Conservation (phyloP, 169 alveolate genomes). For the Theileria equi region DNA sequence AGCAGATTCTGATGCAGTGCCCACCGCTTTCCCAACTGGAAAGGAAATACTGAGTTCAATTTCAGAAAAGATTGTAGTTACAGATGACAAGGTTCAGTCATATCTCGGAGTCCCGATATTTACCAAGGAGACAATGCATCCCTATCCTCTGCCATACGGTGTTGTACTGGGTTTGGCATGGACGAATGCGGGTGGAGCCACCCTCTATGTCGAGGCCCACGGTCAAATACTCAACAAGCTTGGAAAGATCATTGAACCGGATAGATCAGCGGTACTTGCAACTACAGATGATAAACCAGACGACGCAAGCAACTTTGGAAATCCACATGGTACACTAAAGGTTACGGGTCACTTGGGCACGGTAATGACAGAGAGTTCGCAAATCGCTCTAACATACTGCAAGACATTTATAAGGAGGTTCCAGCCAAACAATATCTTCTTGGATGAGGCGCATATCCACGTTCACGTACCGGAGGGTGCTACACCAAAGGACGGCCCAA, state of each 20-base stretch:
- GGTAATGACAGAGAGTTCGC: conserved; percentile 90
- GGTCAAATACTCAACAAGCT: conserved; percentile 60
- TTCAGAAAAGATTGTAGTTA: conserved; percentile 3
- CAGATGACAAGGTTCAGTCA: conserved; percentile 23
- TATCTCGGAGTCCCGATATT: conserved; percentile 62
- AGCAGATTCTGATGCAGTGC: background rate
- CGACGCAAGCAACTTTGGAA: conserved; percentile 9
- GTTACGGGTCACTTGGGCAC: conserved; percentile 91
- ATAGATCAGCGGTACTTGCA: conserved; percentile 13
- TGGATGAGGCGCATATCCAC: conserved; percentile 82
- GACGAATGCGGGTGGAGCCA: conserved; percentile 91
- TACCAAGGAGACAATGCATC: conserved; percentile 55
- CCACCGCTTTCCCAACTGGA: conserved; percentile 3
- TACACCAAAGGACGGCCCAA: conserved; percentile 94
- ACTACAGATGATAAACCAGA: background rate
- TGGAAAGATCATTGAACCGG: conserved; percentile 48
- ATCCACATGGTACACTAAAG: conserved; percentile 67
- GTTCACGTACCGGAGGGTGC: conserved; percentile 95
- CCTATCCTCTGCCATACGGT: conserved; percentile 76
- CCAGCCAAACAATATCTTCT: conserved; percentile 72
- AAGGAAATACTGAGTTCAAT: conserved; percentile 9
- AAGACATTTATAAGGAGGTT: conserved; percentile 69
- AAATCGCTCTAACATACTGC: conserved; percentile 88
- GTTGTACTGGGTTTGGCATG: conserved; percentile 93
- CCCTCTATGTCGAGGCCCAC: conserved; percentile 86